Evolutionary conservation across 768 basidiomycete species (phyloP).

Genomic region (Termitomyces sp.): DNA sequence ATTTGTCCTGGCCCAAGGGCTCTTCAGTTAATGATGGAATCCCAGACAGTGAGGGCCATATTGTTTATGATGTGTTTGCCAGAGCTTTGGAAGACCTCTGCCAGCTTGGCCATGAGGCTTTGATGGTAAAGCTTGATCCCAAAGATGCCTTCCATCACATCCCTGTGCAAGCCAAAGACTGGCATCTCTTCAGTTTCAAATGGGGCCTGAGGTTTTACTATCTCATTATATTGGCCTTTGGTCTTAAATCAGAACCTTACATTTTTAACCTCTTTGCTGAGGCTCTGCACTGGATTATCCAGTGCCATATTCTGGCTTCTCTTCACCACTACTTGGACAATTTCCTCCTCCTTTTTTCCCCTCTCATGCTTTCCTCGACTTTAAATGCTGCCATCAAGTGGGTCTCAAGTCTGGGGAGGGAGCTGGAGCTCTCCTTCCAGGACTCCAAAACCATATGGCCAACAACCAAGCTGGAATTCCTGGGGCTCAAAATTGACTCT

Average conservation of each 20-base stretch:
- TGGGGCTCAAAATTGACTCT: no score
- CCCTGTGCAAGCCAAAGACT: conserved; percentile 23
- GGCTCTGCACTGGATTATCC: conserved; percentile 38
- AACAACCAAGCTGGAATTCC: conserved; percentile 16
- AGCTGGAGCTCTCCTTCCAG: conserved; percentile 26
- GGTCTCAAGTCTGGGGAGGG: conserved; percentile 3
- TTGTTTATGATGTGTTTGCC: background rate
- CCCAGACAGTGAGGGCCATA: conserved; percentile 22
- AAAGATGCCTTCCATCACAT: conserved; percentile 34
- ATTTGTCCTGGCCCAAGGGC: background rate
- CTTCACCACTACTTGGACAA: background rate
- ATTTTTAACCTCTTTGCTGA: no score
- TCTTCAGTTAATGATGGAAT: conserved; percentile 15
- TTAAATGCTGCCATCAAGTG: conserved; percentile 11
- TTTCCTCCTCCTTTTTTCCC: background rate
- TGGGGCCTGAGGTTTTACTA: no score
- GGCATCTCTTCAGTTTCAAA: conserved; percentile 26
- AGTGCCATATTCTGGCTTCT: conserved; percentile 19
- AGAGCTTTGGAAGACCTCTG: conserved; percentile 21
- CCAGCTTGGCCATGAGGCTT: conserved; percentile 18
- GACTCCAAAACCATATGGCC: conserved; percentile 25
- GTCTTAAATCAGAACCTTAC: no score
- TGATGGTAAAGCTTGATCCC: conserved; percentile 31
- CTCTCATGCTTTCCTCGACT: background rate
- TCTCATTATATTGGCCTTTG: no score